A percentile compares a stretch with the other conserved stretches of the same genome.
Evolutionary conservation across 441 rosid genomes (phyloP).

Genomic region (Syzygium malaccense): DNA sequence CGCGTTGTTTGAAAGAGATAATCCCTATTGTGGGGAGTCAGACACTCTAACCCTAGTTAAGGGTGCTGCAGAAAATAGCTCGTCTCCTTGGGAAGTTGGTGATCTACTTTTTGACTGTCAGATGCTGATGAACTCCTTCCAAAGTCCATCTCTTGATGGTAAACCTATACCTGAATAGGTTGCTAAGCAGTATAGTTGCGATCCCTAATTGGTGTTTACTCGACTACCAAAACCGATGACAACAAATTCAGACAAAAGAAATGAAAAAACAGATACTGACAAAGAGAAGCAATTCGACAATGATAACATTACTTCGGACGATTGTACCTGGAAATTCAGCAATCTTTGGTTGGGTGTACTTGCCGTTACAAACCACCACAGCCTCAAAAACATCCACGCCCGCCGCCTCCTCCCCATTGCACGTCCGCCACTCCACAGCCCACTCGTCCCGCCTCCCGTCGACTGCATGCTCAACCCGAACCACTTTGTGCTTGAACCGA

Average conservation of each 20-base stretch:
- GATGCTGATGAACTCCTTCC: neutral
- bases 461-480: neutral
- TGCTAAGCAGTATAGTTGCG: neutral
- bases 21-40: neutral
- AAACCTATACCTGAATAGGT: neutral
- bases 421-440: constrained; percentile 2
- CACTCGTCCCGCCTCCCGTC: neutral
- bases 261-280: neutral
- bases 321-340: neutral
- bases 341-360: neutral
- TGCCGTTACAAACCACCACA: constrained; percentile 7
- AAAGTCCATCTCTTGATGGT: neutral
- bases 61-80: neutral
- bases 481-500: constrained; percentile 1
- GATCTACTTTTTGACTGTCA: neutral
- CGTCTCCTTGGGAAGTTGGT: neutral
- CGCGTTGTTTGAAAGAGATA: neutral
- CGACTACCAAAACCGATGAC: neutral
- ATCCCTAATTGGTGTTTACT: neutral
- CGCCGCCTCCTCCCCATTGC: neutral
- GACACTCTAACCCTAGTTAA: neutral
- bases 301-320: neutral
- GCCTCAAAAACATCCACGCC: constrained; percentile 4
- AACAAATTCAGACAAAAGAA: neutral
- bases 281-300: neutral